Evolutionary conservation across 2,329 filamentous ascomycete genomes (phyloP).

Genomic region (Ophiostoma ips): DNA sequence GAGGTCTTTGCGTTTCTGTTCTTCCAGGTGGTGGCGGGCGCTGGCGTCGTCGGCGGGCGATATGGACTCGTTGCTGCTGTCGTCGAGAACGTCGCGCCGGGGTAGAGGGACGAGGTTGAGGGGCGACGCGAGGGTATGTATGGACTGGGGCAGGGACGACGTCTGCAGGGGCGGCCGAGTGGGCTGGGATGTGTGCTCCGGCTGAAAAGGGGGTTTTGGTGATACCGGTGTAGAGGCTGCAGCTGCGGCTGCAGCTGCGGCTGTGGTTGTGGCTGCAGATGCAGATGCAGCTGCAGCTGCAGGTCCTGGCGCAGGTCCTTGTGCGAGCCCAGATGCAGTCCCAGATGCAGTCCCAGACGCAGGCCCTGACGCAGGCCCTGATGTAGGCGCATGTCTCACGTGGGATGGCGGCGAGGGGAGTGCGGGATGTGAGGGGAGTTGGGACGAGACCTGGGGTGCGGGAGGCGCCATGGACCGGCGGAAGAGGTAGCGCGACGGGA

Average conservation of each 20-base stretch:
- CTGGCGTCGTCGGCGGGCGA: conserved; percentile 32
- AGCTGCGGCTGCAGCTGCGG: background rate
- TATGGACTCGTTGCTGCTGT: conserved; percentile 20
- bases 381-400: background rate
- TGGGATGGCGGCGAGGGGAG: background rate
- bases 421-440: background rate
- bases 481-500: background rate
- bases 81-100: conserved; percentile 9
- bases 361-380: background rate
- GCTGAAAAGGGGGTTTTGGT: background rate
- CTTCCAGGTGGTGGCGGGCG: conserved; percentile 27
- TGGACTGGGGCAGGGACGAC: background rate
- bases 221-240: background rate
- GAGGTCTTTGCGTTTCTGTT: conserved; percentile 36
- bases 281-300: background rate
- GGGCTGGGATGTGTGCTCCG: too few species aligned
- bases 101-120: conserved; percentile 8
- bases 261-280: background rate
- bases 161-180: background rate
- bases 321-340: background rate
- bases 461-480: background rate
- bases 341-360: background rate
- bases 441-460: background rate
- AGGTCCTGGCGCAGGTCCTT: background rate
- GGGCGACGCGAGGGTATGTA: background rate